These are phyloP conservation scores for Metarhizium guizhouense DNA, from an alignment of 2,329 filamentous ascomycete species.

Conservation along the genomic window DNA sequence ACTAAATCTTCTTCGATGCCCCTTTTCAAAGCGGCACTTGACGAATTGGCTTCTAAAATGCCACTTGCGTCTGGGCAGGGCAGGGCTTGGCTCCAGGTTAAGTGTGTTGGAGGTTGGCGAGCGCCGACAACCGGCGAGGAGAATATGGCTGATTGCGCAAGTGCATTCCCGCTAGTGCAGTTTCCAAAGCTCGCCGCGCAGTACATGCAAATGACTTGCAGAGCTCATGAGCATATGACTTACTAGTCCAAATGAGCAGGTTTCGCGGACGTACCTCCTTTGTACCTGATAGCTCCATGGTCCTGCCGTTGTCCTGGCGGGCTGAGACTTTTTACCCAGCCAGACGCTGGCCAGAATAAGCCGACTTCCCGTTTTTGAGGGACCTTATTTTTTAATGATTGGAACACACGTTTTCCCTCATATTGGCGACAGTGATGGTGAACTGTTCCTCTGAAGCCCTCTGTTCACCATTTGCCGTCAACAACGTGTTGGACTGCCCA, in stretches of 20 bases:
- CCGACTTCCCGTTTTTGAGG: too few species aligned
- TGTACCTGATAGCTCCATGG: too few species aligned
- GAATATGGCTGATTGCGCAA: slow-evolving; percentile 1
- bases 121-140: slow-evolving; percentile 3
- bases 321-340: too few species aligned
- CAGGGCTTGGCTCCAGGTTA: background rate
- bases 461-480: background rate
- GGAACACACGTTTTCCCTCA: too few species aligned
- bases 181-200: background rate
- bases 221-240: background rate
- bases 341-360: too few species aligned
- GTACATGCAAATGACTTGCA: background rate
- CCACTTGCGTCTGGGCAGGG: background rate
- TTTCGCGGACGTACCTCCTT: background rate
- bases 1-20: background rate
- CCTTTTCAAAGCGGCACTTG: background rate
- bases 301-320: too few species aligned
- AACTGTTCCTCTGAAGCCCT: background rate
- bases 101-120: background rate
- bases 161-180: background rate
- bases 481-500: background rate
- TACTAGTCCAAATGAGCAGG: background rate
- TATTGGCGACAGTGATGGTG: too few species aligned
- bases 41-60: background rate
- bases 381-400: too few species aligned